Evolutionary conservation across 1,139 yeast species (phyloP).

Genomic region (Candida sp.): DNA sequence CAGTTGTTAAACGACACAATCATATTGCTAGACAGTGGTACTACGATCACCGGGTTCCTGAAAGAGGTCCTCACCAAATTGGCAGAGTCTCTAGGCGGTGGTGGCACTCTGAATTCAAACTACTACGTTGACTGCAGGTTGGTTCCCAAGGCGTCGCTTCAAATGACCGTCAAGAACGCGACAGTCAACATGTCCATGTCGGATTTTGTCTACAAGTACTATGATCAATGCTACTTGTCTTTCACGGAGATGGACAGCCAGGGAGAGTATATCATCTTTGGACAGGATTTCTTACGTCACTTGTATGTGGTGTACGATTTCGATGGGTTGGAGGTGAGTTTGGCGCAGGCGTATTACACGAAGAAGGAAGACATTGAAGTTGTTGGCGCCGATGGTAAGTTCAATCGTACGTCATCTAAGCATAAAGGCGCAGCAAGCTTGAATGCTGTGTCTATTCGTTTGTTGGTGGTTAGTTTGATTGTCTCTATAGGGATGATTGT

Average conservation of each 20-base stretch:
- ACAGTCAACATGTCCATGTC: background rate
- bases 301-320: constrained; percentile 2
- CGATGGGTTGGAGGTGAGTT: background rate
- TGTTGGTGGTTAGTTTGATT: background rate
- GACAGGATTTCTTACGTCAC: background rate
- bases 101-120: background rate
- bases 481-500: background rate
- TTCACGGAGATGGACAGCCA: background rate
- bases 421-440: background rate
- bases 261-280: background rate
- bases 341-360: background rate
- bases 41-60: constrained; percentile 1
- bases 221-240: background rate
- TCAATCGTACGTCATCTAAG: background rate
- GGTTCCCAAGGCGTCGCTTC: background rate
- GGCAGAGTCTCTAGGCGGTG: background rate
- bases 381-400: background rate
- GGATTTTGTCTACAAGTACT: background rate
- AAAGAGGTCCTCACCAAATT: background rate
- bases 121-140: background rate
- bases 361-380: constrained; percentile 8
- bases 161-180: background rate
- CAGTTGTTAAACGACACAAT: background rate
- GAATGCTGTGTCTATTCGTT: background rate
- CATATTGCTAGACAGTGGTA: constrained; percentile 1